A percentile compares a stretch with the other conserved stretches of the same genome.
Conservation (phyloP, 2,329 filamentous ascomycete species). For the Fusarium hostae region DNA sequence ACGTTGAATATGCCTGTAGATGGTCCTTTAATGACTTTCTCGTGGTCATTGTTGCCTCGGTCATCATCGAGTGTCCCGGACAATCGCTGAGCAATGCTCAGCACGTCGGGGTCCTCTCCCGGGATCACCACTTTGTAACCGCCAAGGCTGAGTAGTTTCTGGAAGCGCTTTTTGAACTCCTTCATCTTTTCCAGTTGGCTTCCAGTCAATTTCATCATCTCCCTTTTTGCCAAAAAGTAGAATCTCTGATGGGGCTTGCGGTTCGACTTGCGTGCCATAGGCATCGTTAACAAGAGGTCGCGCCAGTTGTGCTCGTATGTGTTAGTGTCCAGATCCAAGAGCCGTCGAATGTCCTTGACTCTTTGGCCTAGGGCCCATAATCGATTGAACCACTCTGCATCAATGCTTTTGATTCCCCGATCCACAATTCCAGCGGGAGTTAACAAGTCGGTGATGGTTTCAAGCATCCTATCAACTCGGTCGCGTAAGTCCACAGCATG, state of each 20-base stretch:
- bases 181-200: conserved; percentile 9
- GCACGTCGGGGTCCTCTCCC: conserved; percentile 7
- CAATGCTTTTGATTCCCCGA: background rate
- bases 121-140: conserved; percentile 34
- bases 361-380: conserved; percentile 14
- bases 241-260: conserved; percentile 29
- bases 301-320: conserved; percentile 32
- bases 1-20: conserved; percentile 30
- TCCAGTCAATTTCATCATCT: conserved; percentile 35
- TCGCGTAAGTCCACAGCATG: conserved; percentile 15
- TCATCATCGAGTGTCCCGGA: conserved; percentile 34
- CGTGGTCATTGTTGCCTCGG: background rate
- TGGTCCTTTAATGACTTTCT: conserved; percentile 9
- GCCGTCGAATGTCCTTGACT: conserved; percentile 15
- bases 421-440: background rate
- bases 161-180: conserved; percentile 26
- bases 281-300: conserved; percentile 37
- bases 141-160: conserved; percentile 17
- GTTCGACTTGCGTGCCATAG: conserved; percentile 40
- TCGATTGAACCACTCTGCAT: conserved; percentile 28
- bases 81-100: conserved; percentile 34
- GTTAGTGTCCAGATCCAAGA: conserved; percentile 15
- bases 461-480: background rate
- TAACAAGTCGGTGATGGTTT: background rate
- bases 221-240: conserved; percentile 38